phyloP scores from a whole-genome alignment of 1,284 basidiomycete genomes.

The Leccinum subrobustum region DNA sequence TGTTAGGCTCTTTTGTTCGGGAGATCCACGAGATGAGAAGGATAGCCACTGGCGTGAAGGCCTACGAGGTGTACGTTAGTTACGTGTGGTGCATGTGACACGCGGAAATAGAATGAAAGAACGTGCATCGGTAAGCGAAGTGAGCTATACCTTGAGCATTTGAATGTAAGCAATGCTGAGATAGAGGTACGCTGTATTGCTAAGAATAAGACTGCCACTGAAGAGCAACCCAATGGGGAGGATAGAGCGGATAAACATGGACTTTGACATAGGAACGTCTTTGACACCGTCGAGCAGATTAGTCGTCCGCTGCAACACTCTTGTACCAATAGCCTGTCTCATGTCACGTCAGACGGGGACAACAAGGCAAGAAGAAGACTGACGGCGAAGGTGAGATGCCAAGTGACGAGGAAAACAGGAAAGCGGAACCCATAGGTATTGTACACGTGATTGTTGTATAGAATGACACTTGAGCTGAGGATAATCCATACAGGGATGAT shows the following conservation, averaged over 20 bases:
- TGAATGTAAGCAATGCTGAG: slow-evolving; percentile 94
- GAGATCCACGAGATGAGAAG: slow-evolving; percentile 92
- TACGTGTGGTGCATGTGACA: neutral
- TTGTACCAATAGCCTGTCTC: slow-evolving; percentile 79
- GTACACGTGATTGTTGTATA: slow-evolving; percentile 96
- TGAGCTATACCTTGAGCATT: slow-evolving; percentile 83
- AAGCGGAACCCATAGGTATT: slow-evolving; percentile 79
- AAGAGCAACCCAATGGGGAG: slow-evolving; percentile 93
- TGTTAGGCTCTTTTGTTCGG: slow-evolving; percentile 86
- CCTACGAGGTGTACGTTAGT: slow-evolving; percentile 45
- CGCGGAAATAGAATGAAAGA: neutral
- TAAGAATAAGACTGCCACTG: slow-evolving; percentile 87
- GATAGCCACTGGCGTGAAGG: slow-evolving; percentile 96
- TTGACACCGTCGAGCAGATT: slow-evolving; percentile 85
- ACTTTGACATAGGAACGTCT: slow-evolving; percentile 83
- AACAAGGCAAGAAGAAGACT: slow-evolving; percentile 30
- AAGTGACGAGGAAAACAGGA: slow-evolving; percentile 89
- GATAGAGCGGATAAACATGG: slow-evolving; percentile 85
- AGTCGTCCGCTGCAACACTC: slow-evolving; percentile 87
- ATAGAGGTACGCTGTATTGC: slow-evolving; percentile 93
- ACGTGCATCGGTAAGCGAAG: neutral
- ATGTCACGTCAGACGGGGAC: neutral
- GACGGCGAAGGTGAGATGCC: slow-evolving; percentile 82
- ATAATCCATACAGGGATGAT: slow-evolving; percentile 91
- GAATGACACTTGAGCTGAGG: slow-evolving; percentile 88